These are phyloP conservation scores for Talaromyces sp. DNA, from an alignment of 2,329 filamentous ascomycete species.

Conservation along the genomic window DNA sequence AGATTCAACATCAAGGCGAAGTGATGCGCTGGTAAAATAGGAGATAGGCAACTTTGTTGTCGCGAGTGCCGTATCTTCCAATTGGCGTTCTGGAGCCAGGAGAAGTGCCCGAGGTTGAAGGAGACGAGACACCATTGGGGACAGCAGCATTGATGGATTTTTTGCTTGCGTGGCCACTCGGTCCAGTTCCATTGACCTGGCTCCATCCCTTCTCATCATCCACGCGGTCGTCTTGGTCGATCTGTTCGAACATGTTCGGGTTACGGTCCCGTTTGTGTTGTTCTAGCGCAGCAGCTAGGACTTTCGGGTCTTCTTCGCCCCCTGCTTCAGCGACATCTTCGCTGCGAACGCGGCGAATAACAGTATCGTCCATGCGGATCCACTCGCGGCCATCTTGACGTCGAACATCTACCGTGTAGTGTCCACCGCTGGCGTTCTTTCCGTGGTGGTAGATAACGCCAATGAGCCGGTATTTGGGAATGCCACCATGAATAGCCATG, in stretches of 20 bases:
- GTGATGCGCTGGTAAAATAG: constrained; percentile 82
- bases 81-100: constrained; percentile 55
- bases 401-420: constrained; percentile 96
- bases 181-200: constrained; percentile 64
- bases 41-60: constrained; percentile 96
- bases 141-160: constrained; percentile 59
- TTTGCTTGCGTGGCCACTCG: constrained; percentile 47
- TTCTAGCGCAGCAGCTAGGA: constrained; percentile 62
- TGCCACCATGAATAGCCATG: constrained; percentile 59
- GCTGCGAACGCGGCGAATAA: constrained; percentile 75
- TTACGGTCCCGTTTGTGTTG: constrained; percentile 53
- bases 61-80: constrained; percentile 60
- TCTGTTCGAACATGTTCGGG: constrained; percentile 69
- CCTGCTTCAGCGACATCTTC: constrained; percentile 87
- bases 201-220: constrained; percentile 68
- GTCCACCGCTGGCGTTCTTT: constrained; percentile 90
- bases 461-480: constrained; percentile 79
- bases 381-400: constrained; percentile 93
- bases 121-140: constrained; percentile 61
- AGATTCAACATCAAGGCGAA: background rate
- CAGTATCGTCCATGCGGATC: constrained; percentile 92
- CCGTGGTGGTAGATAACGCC: constrained; percentile 96
- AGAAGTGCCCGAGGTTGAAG: constrained; percentile 47
- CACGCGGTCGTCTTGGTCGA: constrained; percentile 59
- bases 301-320: constrained; percentile 70